Percentiles rank a stretch among this genome's conserved stretches.
These are phyloP conservation scores for Saccharomycopsis crataegensis DNA, from an alignment of 1,139 yeast genomes.

Conservation along the genomic window DNA sequence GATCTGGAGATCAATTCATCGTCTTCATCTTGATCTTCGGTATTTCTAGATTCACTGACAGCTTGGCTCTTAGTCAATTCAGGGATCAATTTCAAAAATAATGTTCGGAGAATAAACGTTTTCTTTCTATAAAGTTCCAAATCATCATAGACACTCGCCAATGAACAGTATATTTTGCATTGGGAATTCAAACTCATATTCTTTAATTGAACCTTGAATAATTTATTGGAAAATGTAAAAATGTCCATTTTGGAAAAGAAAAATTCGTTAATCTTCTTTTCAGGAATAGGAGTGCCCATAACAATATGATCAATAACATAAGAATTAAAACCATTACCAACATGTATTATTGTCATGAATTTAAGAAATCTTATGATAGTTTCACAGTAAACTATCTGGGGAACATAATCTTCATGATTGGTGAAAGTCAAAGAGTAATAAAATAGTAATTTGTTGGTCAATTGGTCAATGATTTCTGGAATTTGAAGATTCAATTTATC, in stretches of 20 bases:
- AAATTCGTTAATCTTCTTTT: constrained; percentile 25
- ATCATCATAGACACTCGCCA: constrained; percentile 59
- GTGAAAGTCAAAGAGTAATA: constrained; percentile 54
- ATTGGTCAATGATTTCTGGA: constrained; percentile 45
- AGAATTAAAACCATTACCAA: constrained; percentile 43
- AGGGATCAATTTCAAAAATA: constrained; percentile 47
- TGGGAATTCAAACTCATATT: constrained; percentile 46
- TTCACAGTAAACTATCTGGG: constrained; percentile 75
- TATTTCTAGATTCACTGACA: neutral
- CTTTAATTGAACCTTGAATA: constrained; percentile 33
- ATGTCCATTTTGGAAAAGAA: constrained; percentile 38
- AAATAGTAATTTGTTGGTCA: constrained; percentile 43
- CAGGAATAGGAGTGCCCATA: constrained; percentile 26
- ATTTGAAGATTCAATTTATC: constrained; percentile 26
- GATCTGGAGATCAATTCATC: constrained; percentile 9
- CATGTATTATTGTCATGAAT: constrained; percentile 48
- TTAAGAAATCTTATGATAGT: constrained; percentile 56
- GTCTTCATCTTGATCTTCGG: constrained; percentile 1
- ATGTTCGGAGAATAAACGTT: constrained; percentile 58
- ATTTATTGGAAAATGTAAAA: constrained; percentile 42
- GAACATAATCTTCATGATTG: constrained; percentile 69
- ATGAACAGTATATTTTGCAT: constrained; percentile 52
- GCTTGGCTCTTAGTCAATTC: constrained; percentile 25
- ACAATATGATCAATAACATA: constrained; percentile 37
- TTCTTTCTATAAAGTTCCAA: constrained; percentile 61